A percentile compares a stretch with the other conserved stretches of the same genome.
These are phyloP conservation scores for Funneliformis geosporum DNA, from an alignment of 192 early-diverging fungal species.

Conservation along the genomic window DNA sequence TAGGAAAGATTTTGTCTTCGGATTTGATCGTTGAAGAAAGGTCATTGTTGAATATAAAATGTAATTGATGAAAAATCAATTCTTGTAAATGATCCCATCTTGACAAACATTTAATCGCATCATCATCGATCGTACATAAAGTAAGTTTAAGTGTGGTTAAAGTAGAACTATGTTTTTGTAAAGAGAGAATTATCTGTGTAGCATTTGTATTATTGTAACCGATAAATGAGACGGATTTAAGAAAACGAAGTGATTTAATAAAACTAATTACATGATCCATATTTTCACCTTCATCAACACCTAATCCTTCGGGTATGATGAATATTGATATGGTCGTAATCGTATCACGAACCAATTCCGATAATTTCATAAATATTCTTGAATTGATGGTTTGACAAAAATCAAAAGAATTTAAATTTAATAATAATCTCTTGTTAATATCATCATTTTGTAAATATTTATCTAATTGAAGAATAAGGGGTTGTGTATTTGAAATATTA, in stretches of 20 bases:
- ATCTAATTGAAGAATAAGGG: not conserved
- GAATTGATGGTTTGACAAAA: not conserved
- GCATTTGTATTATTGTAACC: not conserved
- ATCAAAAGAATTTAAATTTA: not conserved
- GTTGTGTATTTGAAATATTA: not conserved
- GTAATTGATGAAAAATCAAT: not conserved
- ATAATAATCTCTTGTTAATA: not conserved
- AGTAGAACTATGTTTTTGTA: not conserved
- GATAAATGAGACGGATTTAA: not conserved
- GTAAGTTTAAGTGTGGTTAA: not conserved
- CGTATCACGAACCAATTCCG: not conserved
- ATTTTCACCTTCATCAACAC: not conserved
- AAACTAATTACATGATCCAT: not conserved
- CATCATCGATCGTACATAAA: not conserved
- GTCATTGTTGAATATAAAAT: not conserved
- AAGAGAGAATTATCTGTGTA: not conserved
- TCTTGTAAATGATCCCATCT: not conserved
- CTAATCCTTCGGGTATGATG: not conserved
- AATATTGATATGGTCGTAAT: not conserved
- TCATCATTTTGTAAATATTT: not conserved
- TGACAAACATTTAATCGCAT: not conserved
- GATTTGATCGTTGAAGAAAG: not conserved
- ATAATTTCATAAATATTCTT: not conserved
- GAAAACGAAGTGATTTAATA: not conserved
- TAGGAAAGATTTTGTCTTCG: not conserved